Evolutionary conservation across 305 asterid species (phyloP), one percentile per base, ranked within the genome.

Genomic region (Fraxinus sp.): DNA sequence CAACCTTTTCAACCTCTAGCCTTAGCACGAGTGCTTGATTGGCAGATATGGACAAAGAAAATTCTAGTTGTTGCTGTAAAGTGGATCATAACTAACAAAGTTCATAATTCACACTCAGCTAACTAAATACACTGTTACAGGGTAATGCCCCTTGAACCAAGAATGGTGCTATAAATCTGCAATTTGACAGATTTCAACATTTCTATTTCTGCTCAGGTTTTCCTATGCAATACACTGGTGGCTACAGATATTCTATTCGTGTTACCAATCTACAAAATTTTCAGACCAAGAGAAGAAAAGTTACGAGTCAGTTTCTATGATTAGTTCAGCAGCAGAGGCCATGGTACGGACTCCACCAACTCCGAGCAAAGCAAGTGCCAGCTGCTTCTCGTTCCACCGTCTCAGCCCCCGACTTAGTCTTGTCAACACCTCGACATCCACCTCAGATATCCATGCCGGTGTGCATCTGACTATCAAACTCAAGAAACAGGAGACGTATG

Each of bases 321-420:
- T 86, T 83, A 93, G 76, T 84, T 94, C 93, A 84, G 97, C 97
- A 73, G 99, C 99, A 32, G 94, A 85, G 73, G 93, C 97, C 96
- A 96, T 93, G 32, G 94, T 85, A 20, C 89, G 88, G 80, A 88
- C 70, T 62, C 98, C 98, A 11, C 98, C 97, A 70, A 82, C 92
- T 52, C 90, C 90, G 1, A 96, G 93, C 88, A 96, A 84, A 62
- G 97, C 93, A 66, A 96, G 85, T 35, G 99, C 97, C 30, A 96
- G 97, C 84, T 91, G 97, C 83, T 88, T 91, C 89, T 94, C 98
- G 36, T 91, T 87, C 96, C 95, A 91, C 76, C 82, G 89, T 80
- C 90, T 87, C 87, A 96, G 86, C 59, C 98, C 99, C 71, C 75
- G 82, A 74, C 97, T 87, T 59, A 96, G 90, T 74, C 93, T 89